Evolutionary conservation across 495 filamentous ascomycete genomes (phyloP).

Genomic region (Glarea lozoyensis): DNA sequence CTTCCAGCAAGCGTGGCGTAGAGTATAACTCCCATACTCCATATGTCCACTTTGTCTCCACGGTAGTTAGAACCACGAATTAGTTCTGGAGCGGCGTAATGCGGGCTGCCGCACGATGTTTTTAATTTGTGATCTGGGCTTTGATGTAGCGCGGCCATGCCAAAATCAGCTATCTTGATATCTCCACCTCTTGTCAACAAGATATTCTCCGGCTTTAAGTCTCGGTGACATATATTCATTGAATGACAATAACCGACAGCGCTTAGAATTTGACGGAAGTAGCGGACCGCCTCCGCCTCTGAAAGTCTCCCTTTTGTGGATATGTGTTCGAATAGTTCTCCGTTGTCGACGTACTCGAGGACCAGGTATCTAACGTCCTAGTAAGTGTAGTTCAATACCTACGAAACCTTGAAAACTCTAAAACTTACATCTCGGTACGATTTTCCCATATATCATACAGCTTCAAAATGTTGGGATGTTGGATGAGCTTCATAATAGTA

Average conservation of each 20-base stretch:
- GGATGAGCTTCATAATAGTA: slow-evolving; percentile 90
- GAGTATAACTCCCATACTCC: slow-evolving; percentile 89
- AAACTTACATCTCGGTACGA: slow-evolving; percentile 74
- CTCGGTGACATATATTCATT: slow-evolving; percentile 90
- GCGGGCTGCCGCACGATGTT: slow-evolving; percentile 91
- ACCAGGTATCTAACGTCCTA: slow-evolving; percentile 97
- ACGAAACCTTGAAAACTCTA: slow-evolving; percentile 12
- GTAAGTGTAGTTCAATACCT: slow-evolving; percentile 11
- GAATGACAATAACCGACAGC: slow-evolving; percentile 86
- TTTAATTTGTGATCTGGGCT: slow-evolving; percentile 57
- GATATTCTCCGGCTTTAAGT: slow-evolving; percentile 97
- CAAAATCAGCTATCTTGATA: slow-evolving; percentile 93
- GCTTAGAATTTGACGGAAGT: slow-evolving; percentile 90
- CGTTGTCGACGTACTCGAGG: slow-evolving; percentile 86
- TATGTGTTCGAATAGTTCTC: slow-evolving; percentile 83
- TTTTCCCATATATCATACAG: slow-evolving; percentile 97
- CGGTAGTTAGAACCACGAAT: slow-evolving; percentile 63
- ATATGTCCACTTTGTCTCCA: slow-evolving; percentile 79
- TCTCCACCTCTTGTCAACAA: slow-evolving; percentile 61
- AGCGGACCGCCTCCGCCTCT: slow-evolving; percentile 71
- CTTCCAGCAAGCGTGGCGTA: slow-evolving; percentile 72
- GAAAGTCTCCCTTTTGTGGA: slow-evolving; percentile 52
- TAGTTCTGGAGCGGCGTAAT: slow-evolving; percentile 92
- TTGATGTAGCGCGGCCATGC: slow-evolving; percentile 92
- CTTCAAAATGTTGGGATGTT: slow-evolving; percentile 86